A percentile compares a stretch with the other conserved stretches of the same genome.
These are phyloP conservation scores for Rhizodiscina lignyota DNA, from an alignment of 495 filamentous ascomycete genomes.

Conservation along the genomic window DNA sequence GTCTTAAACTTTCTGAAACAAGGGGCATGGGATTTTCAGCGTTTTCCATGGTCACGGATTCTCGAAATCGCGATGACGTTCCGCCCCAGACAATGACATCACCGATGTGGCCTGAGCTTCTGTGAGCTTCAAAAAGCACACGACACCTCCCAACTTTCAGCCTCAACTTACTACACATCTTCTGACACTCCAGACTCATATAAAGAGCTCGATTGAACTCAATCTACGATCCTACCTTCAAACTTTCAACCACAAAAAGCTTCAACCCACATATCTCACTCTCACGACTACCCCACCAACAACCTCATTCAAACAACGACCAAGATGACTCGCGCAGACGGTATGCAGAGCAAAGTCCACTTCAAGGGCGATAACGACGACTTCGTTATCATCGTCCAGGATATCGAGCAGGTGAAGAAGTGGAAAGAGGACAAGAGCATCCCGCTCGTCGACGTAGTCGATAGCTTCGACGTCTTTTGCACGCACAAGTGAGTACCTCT, in stretches of 20 bases:
- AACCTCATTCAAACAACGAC: constrained; percentile 1
- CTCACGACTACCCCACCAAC: constrained; percentile 1
- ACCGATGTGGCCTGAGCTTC: not conserved
- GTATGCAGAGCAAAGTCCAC: constrained; percentile 60
- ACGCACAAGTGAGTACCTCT: constrained; percentile 65
- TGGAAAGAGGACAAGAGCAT: constrained; percentile 71
- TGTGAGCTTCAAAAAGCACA: constrained; percentile 7
- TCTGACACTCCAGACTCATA: too few species aligned
- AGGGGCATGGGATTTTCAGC: too few species aligned
- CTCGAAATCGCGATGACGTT: too few species aligned
- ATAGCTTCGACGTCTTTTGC: constrained; percentile 75
- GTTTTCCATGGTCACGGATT: too few species aligned
- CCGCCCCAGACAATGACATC: not conserved
- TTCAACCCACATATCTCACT: constrained; percentile 3
- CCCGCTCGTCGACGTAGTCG: constrained; percentile 71
- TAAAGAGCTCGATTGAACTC: too few species aligned
- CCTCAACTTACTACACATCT: not conserved
- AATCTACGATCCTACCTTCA: not conserved
- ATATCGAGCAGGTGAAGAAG: constrained; percentile 48
- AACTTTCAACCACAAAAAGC: constrained; percentile 2
- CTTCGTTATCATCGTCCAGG: constrained; percentile 83
- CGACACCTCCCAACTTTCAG: not conserved
- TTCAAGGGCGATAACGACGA: constrained; percentile 79
- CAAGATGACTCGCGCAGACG: constrained; percentile 68
- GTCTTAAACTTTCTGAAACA: too few species aligned